phyloP scores from a whole-genome alignment of 2,329 filamentous ascomycete genomes.

The Scytalidium sp. region DNA sequence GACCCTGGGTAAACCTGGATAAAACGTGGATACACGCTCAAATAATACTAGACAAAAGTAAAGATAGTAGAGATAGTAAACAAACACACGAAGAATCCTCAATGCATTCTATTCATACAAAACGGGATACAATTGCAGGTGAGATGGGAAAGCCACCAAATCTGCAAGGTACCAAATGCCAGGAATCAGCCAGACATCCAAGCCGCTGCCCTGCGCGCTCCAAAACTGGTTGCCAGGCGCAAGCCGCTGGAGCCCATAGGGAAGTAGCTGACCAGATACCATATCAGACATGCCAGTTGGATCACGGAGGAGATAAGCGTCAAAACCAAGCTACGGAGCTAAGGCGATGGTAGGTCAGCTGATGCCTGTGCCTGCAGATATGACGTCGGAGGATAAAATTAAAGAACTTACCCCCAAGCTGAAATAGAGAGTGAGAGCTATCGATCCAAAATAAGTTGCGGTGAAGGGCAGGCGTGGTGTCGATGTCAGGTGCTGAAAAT shows the following conservation, averaged over 20 bases:
- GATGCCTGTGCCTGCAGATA: background rate
- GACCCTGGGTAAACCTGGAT: too few relatives aligned
- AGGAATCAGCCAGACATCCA: slow-evolving; percentile 74
- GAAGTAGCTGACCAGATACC: slow-evolving; percentile 97
- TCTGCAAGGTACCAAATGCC: background rate
- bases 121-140: background rate
- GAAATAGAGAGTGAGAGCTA: slow-evolving; percentile 86
- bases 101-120: background rate
- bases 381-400: background rate
- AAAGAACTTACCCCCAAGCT: slow-evolving; percentile 75
- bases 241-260: slow-evolving; percentile 92
- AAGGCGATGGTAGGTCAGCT: slow-evolving; percentile 9
- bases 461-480: slow-evolving; percentile 87
- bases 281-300: slow-evolving; percentile 78
- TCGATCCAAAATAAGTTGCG: slow-evolving; percentile 90
- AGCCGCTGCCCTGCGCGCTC: slow-evolving; percentile 75
- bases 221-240: slow-evolving; percentile 82
- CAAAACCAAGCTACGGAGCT: slow-evolving; percentile 82
- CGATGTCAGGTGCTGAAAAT: slow-evolving; percentile 81
- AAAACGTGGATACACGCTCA: background rate
- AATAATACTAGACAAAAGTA: background rate
- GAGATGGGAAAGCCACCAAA: background rate
- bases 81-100: background rate
- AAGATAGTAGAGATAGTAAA: too few relatives aligned
- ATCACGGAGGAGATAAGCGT: slow-evolving; percentile 81